Conservation (phyloP, 192 early-diverging fungal genomes). For the Endogone sp. region DNA sequence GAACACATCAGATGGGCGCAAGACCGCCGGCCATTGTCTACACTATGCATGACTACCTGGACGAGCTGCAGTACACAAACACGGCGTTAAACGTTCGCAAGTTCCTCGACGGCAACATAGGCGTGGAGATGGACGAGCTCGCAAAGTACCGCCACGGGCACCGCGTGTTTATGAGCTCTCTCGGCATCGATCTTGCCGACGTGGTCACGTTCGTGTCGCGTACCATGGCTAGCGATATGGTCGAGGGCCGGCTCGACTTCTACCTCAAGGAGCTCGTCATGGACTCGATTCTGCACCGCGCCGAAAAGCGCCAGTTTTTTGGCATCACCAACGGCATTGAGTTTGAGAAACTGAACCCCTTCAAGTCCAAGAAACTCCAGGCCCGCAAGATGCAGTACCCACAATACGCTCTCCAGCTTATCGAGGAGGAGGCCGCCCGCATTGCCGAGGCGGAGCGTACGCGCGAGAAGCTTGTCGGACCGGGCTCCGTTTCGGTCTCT, state of each 20-base stretch:
- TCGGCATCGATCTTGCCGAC: constrained; percentile 49
- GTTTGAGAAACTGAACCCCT: constrained; percentile 43
- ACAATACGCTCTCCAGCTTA: constrained; percentile 13
- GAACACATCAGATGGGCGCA: constrained; percentile 28
- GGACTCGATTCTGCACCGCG: constrained; percentile 37
- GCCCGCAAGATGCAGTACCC: constrained; percentile 34
- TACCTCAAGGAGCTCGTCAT: constrained; percentile 53
- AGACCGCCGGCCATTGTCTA: constrained; percentile 45
- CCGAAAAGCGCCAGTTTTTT: constrained; percentile 36
- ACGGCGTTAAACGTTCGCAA: constrained; percentile 40
- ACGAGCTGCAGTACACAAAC: constrained; percentile 53
- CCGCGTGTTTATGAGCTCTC: constrained; percentile 42
- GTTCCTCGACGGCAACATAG: constrained; percentile 33
- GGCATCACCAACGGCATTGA: constrained; percentile 56
- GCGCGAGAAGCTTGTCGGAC: background rate
- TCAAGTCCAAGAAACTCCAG: constrained; percentile 28
- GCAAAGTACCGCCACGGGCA: constrained; percentile 41
- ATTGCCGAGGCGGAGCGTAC: background rate
- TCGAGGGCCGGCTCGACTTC: constrained; percentile 49
- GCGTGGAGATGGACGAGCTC: constrained; percentile 17
- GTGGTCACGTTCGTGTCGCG: constrained; percentile 50
- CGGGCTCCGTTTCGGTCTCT: background rate
- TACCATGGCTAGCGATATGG: constrained; percentile 49
- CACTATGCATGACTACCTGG: constrained; percentile 56
- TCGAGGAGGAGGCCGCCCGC: background rate